A percentile compares a stretch with the other conserved stretches of the same genome.
Conservation (phyloP, 2,329 filamentous ascomycete species). For the Pseudogymnoascus sp. region DNA sequence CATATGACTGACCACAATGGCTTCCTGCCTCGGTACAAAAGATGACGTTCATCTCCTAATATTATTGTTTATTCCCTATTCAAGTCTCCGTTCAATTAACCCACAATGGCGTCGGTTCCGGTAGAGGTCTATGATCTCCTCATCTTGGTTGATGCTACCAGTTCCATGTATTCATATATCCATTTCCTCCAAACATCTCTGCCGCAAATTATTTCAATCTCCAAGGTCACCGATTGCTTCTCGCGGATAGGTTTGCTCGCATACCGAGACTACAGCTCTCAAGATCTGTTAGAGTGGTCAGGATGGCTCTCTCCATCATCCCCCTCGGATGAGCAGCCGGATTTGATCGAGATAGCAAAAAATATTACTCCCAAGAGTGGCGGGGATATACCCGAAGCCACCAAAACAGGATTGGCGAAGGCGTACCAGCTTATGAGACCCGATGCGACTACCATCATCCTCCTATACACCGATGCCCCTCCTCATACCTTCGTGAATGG, state of each 20-base stretch:
- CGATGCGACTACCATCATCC: conserved; percentile 41
- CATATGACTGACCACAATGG: no score
- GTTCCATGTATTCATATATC: conserved; percentile 39
- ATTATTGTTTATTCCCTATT: neutral
- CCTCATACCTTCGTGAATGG: conserved; percentile 34
- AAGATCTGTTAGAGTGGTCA: conserved; percentile 38
- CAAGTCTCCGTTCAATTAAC: neutral
- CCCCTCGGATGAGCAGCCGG: conserved; percentile 21
- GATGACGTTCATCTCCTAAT: neutral
- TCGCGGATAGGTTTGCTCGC: conserved; percentile 42
- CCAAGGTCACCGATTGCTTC: conserved; percentile 42
- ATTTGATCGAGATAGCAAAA: conserved; percentile 32
- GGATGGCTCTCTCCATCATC: conserved; percentile 35
- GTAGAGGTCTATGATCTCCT: conserved; percentile 35
- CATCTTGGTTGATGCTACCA: conserved; percentile 40
- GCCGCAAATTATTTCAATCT: conserved; percentile 43
- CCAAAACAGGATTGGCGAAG: conserved; percentile 41
- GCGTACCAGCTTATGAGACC: conserved; percentile 41
- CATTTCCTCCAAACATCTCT: conserved; percentile 38
- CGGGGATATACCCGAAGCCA: conserved; percentile 40
- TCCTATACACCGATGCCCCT: conserved; percentile 42
- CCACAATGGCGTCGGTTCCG: neutral
- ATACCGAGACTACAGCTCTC: conserved; percentile 41
- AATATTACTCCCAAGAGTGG: conserved; percentile 30
- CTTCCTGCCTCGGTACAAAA: neutral